Evolutionary conservation across 257 asterid genomes (phyloP).

Genomic region (Cynanchum wilfordii): DNA sequence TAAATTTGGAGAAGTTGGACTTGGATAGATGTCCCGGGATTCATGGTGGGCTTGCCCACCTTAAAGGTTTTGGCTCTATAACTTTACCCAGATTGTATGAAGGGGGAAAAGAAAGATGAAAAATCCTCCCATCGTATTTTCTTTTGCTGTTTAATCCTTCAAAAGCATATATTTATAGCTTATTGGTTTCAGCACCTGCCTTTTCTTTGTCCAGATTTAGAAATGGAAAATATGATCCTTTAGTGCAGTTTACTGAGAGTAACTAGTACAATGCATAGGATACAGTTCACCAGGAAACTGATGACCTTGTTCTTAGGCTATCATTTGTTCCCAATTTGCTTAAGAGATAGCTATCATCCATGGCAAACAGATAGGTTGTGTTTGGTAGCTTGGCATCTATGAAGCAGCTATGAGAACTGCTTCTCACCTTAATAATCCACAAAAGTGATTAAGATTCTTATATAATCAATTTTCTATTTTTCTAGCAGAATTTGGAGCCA

Average conservation of each 20-base stretch:
- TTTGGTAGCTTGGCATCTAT: neutral
- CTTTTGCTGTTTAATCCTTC: neutral
- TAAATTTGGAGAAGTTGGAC: slow-evolving; percentile 67
- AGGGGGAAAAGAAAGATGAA: neutral
- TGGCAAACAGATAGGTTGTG: neutral
- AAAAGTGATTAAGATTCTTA: neutral
- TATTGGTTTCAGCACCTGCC: no score
- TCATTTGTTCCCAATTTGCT: neutral
- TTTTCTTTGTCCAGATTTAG: neutral
- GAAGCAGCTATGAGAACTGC: neutral
- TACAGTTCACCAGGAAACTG: neutral
- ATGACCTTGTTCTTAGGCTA: neutral
- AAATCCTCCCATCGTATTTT: neutral
- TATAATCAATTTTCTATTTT: neutral
- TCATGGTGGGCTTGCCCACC: slow-evolving; percentile 76
- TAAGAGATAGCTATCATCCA: neutral
- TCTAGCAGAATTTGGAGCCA: neutral
- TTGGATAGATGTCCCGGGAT: slow-evolving; percentile 82
- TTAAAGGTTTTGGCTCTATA: slow-evolving; percentile 46
- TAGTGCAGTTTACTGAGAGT: neutral
- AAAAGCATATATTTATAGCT: neutral
- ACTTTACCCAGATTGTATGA: neutral
- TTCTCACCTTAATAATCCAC: neutral
- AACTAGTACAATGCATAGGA: neutral
- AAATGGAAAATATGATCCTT: slow-evolving; percentile 5